phyloP scores from a whole-genome alignment of 129 eudicot genomes.

The Flaveria brownii region DNA sequence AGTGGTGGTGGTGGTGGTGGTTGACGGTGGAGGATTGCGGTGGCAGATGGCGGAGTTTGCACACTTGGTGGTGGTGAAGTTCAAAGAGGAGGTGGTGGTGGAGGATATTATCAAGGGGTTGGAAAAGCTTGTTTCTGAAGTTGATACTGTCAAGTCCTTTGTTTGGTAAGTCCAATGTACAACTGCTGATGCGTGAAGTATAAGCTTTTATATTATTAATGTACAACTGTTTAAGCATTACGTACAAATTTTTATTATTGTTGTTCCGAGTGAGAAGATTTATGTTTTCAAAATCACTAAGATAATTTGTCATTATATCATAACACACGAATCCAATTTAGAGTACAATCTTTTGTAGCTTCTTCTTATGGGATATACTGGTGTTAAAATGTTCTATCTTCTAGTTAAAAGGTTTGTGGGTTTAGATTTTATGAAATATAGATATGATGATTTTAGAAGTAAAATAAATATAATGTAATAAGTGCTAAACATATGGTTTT shows the following conservation, averaged over 20 bases:
- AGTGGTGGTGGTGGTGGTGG: slow-evolving; percentile 17
- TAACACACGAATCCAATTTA: no score
- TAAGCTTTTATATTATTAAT: neutral
- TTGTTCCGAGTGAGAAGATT: no score
- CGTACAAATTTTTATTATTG: neutral
- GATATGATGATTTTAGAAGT: no score
- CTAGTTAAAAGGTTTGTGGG: no score
- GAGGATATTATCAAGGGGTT: slow-evolving; percentile 69
- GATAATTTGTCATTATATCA: no score
- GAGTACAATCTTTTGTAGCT: no score
- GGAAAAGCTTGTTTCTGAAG: slow-evolving; percentile 67
- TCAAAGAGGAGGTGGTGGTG: slow-evolving; percentile 71
- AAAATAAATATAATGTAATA: no score
- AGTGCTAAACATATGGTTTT: no score
- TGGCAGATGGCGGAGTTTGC: slow-evolving; percentile 58
- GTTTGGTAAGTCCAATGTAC: slow-evolving; percentile 54
- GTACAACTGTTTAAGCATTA: neutral
- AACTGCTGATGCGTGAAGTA: neutral
- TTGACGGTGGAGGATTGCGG: slow-evolving; percentile 18
- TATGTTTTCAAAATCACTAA: no score
- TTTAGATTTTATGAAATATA: no score
- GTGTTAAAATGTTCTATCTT: no score
- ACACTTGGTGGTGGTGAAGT: slow-evolving; percentile 91
- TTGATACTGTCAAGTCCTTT: slow-evolving; percentile 82
- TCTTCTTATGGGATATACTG: no score